Conservation (phyloP, 2,329 filamentous ascomycete genomes). For the Immersiporthe knoxdaviesiana region DNA sequence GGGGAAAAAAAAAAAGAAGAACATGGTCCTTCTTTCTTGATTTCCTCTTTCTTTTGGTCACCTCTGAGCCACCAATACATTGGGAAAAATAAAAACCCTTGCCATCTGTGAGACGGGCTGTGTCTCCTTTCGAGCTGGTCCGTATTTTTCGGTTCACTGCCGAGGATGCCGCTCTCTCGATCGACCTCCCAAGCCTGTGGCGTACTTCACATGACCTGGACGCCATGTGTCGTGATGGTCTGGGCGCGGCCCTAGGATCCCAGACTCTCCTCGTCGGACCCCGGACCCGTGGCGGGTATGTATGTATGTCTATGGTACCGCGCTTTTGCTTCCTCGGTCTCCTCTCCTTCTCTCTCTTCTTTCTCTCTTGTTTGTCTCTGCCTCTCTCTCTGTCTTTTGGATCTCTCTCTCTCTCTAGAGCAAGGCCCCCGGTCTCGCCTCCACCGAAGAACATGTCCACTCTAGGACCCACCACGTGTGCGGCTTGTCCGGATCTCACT, state of each 20-base stretch:
- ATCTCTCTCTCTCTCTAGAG: background rate
- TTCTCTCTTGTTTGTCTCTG: background rate
- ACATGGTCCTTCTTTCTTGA: slow-evolving; percentile 30
- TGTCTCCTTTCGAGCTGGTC: background rate
- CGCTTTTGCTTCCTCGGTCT: background rate
- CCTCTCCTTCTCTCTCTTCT: background rate
- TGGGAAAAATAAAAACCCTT: background rate
- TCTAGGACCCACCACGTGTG: slow-evolving; percentile 22
- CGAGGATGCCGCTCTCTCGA: background rate
- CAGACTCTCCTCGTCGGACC: slow-evolving; percentile 15
- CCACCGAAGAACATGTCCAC: slow-evolving; percentile 14
- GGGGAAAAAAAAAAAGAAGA: too few species aligned
- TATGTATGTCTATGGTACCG: background rate
- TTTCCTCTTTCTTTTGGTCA: slow-evolving; percentile 28
- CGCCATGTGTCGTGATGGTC: slow-evolving; percentile 20
- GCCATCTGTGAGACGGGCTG: background rate
- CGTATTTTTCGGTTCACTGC: background rate
- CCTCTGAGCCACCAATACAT: slow-evolving; percentile 34
- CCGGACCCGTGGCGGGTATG: slow-evolving; percentile 9
- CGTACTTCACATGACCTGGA: slow-evolving; percentile 17
- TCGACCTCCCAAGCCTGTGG: background rate
- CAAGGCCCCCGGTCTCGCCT: slow-evolving; percentile 18
- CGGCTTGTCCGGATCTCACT: slow-evolving; percentile 21
- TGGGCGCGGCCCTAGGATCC: slow-evolving; percentile 10
- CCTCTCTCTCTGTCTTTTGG: background rate